These are phyloP conservation scores for Chamaecyparis obtusa DNA, from an alignment of 75 land plant species.

Conservation along the genomic window DNA sequence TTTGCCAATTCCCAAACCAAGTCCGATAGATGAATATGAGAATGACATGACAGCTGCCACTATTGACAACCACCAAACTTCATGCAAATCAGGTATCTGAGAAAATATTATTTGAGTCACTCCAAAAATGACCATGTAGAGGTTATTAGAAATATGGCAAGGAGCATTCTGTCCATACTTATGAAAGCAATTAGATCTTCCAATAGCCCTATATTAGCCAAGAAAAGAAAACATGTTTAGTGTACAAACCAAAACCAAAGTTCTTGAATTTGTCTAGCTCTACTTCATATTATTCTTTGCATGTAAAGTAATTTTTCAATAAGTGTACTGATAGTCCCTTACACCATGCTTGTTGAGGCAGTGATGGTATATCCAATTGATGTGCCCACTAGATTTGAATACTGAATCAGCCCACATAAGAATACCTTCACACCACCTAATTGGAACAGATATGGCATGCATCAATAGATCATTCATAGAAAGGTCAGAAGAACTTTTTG, in stretches of 20 bases:
- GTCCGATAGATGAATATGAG: conserved; percentile 60
- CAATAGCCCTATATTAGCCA: conserved; percentile 40
- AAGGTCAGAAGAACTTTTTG: no score
- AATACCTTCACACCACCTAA: conserved; percentile 41
- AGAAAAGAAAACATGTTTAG: background rate
- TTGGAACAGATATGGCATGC: background rate
- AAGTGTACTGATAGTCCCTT: conserved; percentile 9
- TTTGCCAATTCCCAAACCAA: conserved; percentile 65
- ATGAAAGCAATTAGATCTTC: conserved; percentile 69
- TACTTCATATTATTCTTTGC: background rate
- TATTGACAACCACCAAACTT: conserved; percentile 67
- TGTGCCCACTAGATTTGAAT: conserved; percentile 51
- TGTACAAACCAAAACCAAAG: background rate
- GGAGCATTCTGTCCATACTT: conserved; percentile 37
- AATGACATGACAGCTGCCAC: conserved; percentile 84
- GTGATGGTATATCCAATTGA: conserved; percentile 78
- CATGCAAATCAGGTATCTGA: conserved; percentile 67
- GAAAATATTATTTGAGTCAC: conserved; percentile 51
- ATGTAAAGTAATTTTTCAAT: background rate
- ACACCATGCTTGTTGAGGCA: conserved; percentile 78
- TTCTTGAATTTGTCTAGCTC: background rate
- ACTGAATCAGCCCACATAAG: conserved; percentile 62
- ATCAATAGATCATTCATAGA: background rate
- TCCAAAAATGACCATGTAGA: conserved; percentile 56
- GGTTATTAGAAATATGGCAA: conserved; percentile 42